Percentiles rank a stretch among this genome's conserved stretches.
These are phyloP conservation scores for Globisporangium splendens DNA, from an alignment of 352 stramenopile genomes.

Conservation along the genomic window DNA sequence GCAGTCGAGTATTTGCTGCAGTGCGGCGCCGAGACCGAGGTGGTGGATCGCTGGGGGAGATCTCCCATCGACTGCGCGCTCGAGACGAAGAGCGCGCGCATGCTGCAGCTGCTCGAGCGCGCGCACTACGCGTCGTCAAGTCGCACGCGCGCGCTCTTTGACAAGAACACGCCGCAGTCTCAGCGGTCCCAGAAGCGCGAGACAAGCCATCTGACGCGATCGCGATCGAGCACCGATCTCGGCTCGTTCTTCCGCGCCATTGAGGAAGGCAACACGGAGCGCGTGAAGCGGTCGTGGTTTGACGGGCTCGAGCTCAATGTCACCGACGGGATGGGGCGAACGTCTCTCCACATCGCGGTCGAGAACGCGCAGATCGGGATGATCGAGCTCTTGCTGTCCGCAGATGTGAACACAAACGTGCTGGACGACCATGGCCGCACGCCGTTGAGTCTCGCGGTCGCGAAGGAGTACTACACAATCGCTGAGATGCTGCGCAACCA, in stretches of 20 bases:
- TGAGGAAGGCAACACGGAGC: conserved; percentile 59
- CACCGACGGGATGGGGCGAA: conserved; percentile 44
- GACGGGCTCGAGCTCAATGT: conserved; percentile 58
- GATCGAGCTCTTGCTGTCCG: conserved; percentile 74
- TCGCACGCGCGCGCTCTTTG: conserved; percentile 19
- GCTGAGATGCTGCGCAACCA: conserved; percentile 60
- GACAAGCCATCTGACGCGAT: conserved; percentile 17
- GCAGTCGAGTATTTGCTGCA: conserved; percentile 63
- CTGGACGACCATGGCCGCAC: conserved; percentile 54
- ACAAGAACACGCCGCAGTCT: conserved; percentile 4
- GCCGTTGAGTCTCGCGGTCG: conserved; percentile 62
- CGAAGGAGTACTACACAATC: conserved; percentile 51
- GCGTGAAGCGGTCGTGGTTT: conserved; percentile 77
- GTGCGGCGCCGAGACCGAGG: conserved; percentile 44
- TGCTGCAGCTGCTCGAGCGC: conserved; percentile 47
- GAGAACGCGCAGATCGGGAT: conserved; percentile 65
- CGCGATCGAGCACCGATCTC: conserved; percentile 34
- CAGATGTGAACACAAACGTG: conserved; percentile 55
- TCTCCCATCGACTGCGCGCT: conserved; percentile 68
- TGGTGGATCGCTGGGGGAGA: conserved; percentile 64
- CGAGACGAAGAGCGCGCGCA: conserved; percentile 41
- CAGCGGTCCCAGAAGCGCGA: conserved; percentile 5
- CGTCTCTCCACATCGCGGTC: conserved; percentile 75
- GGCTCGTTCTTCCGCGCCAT: conserved; percentile 56
- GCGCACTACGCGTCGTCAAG: conserved; percentile 21